Evolutionary conservation across 139 green algal genomes (phyloP), one percentile per base, ranked within the genome.

Genomic region (Tetraselmis striata): DNA sequence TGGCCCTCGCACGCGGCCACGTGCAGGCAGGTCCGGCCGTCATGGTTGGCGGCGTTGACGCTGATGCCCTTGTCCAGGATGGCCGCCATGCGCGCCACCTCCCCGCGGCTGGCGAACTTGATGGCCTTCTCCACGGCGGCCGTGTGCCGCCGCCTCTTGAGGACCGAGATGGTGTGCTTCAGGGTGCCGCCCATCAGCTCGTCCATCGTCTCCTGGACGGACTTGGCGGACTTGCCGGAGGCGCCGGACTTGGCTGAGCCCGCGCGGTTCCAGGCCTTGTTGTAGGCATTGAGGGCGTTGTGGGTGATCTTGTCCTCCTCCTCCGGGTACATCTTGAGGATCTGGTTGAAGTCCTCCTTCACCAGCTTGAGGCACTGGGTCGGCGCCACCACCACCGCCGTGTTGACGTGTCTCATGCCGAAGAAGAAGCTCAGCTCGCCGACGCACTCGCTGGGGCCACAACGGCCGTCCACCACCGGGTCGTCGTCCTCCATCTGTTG

Each of bases 21-120:
- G 84, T 92, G 88, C 59, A 92, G 79, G 26, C 89, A 77, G 26
- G 83, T 87, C 28, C 88, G 77, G n/a, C 80, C 58, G 58, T 92
- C 88, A 30, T 74, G 90, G 81, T 87, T 88, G 24, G 79, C 79
- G 29, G 85, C 81, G 29, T 91, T 78, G 25, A 84, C 79, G 23
- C 92, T 75, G 32, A 85, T 67, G n/a, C 81, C 76, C 77, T 84
- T 29, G 80, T 80, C 74, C 22, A 80, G 30, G 29, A 84, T 74
- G 74, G 79, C 74, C 18, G 24, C 32, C n/a, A 84, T 74, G 74
- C 79, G 74, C 28, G 32, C 31, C 25, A 84, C 58, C 31, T 45
- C 28, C 24, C 80, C 80, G 11, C 31, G 77, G 18, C 74, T 74
- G 31, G 80, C 80, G 28, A 74, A 67, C 26, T 84, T 74, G 26